Evolutionary conservation across 2,329 filamentous ascomycete genomes (phyloP).

Genomic region (Beauveria caledonica): DNA sequence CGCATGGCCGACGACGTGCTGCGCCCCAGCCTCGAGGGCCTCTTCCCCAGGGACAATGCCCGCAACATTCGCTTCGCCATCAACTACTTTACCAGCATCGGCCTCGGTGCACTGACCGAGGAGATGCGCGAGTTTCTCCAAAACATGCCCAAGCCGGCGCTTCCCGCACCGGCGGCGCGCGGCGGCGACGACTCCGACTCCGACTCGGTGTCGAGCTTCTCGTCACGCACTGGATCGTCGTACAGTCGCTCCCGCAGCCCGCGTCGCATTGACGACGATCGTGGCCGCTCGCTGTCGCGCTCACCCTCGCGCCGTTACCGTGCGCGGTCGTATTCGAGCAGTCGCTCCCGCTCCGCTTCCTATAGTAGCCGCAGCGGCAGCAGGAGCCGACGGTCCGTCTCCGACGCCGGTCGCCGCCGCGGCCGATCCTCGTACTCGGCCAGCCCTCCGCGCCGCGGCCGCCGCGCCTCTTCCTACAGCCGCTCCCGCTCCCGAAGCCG

Average conservation of each 20-base stretch:
- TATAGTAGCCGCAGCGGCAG: constrained; percentile 34
- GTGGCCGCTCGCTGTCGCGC: constrained; percentile 22
- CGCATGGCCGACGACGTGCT: constrained; percentile 72
- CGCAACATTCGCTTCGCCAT: constrained; percentile 93
- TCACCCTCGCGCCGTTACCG: constrained; percentile 19
- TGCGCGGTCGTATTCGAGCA: constrained; percentile 21
- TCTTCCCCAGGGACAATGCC: constrained; percentile 85
- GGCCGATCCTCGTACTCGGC: neutral
- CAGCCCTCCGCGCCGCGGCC: neutral
- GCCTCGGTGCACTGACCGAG: constrained; percentile 90
- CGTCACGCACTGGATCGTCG: constrained; percentile 58
- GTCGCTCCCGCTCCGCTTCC: constrained; percentile 22
- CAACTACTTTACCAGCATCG: constrained; percentile 98
- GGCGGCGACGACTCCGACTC: constrained; percentile 46
- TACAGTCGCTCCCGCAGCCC: constrained; percentile 18
- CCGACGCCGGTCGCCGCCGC: neutral
- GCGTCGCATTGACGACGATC: constrained; percentile 14
- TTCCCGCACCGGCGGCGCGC: constrained; percentile 54
- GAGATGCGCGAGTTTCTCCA: constrained; percentile 88
- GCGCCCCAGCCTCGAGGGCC: constrained; percentile 67
- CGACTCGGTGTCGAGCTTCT: constrained; percentile 71
- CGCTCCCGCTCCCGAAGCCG: constrained; percentile 10
- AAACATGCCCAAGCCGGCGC: constrained; percentile 77
- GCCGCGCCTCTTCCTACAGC: neutral
- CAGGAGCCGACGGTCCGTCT: neutral